Base-by-base conservation (phyloP, 2,329 filamentous ascomycete species). In the Ploettnerulaceae sp. region DNA sequence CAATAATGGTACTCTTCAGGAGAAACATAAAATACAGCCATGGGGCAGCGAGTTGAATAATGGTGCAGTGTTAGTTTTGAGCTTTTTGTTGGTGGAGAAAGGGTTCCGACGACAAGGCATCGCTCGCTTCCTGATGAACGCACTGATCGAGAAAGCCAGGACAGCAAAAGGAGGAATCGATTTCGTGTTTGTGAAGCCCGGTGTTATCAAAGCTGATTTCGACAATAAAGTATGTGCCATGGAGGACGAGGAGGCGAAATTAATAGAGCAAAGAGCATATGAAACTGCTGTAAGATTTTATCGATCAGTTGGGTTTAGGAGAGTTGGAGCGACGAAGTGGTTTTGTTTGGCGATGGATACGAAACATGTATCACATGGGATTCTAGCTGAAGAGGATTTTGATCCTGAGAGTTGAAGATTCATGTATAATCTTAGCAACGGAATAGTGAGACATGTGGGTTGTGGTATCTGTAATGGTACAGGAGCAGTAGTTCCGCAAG, bases 291-390 rank as follows among this genome's bases (percentile, higher is more conserved):
- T 40, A 11, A 8, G 29, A 4, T 47, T 47, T 32, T 47, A 47
- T 29, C 31, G 29, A 12, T 17, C 28, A 15, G 11, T 40, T 32
- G 44, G 44, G 15, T 47, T 47, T 34, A 14, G 44, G 11, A 26
- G 44, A 17, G 44, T 47, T 15, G 44, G 44, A 2, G 7, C 11
- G 7, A 24, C 28, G n/a, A 34, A 22, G 15, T 47, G 36, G 36
- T 47, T 40, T 22, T 47, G 44, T 15, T 47, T 47, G 28, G 44
- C 29, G 14, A 21, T 47, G 15, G 44, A 40, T 26, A 26, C 17
- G 21, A 12, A 14, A 26, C 35, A 45, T 38, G 25, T 11, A 15
- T 33, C 26, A 14, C 35, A 32, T 25, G n/a, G 17, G 2, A 25
- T 33, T n/a, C 8, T 9, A 2, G 33, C 17, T n/a, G 18, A 20